Evolutionary conservation across 2,329 filamentous ascomycete species (phyloP).

Genomic region (Aspergillus sp.): DNA sequence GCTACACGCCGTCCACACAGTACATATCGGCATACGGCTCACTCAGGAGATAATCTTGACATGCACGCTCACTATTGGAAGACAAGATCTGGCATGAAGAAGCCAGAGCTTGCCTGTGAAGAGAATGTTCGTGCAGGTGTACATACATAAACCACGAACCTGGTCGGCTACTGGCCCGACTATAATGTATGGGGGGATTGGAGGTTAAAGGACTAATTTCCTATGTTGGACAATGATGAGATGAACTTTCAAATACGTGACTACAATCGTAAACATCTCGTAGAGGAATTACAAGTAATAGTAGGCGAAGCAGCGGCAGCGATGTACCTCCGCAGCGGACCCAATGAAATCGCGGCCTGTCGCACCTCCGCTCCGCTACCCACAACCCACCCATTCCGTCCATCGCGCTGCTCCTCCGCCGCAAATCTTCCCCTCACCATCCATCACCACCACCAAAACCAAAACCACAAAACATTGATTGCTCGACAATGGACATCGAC

Average conservation of each 20-base stretch:
- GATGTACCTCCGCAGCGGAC: constrained; percentile 1
- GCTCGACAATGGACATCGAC: constrained; percentile 65
- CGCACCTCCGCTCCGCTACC: constrained; percentile 23
- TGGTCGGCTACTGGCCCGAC: constrained; percentile 24
- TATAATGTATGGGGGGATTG: constrained; percentile 27
- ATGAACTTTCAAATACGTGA: no score
- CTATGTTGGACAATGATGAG: constrained; percentile 30
- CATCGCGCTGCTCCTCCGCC: constrained; percentile 6
- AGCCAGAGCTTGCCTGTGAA: background rate
- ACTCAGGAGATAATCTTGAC: constrained; percentile 18
- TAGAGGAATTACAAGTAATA: no score
- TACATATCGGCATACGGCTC: constrained; percentile 30
- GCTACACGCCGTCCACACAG: constrained; percentile 30
- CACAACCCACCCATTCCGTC: constrained; percentile 7
- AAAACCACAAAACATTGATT: background rate
- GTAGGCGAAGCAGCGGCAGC: constrained; percentile 1
- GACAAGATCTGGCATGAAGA: constrained; percentile 11
- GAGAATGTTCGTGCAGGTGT: constrained; percentile 31
- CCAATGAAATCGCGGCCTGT: constrained; percentile 1
- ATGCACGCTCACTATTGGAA: constrained; percentile 16
- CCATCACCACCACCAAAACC: background rate
- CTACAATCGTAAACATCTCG: no score
- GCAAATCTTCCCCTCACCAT: background rate
- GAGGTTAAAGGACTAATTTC: constrained; percentile 31
- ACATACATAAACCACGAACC: constrained; percentile 30